Conservation (phyloP, 2,329 filamentous ascomycete genomes). For the Trichoderma sp. region DNA sequence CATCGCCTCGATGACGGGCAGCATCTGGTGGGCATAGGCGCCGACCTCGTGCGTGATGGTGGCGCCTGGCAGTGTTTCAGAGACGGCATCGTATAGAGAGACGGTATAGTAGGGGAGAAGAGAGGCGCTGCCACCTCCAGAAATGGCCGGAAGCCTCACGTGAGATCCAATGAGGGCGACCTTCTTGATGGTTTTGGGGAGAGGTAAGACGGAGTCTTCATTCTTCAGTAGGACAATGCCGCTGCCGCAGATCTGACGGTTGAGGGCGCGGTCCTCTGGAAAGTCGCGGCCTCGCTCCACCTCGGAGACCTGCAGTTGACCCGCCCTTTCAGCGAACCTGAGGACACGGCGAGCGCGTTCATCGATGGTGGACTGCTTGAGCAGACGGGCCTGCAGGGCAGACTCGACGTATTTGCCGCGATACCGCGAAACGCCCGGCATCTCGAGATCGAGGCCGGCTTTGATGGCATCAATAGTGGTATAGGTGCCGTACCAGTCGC, state of each 20-base stretch:
- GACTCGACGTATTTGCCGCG: conserved; percentile 16
- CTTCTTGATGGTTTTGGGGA: neutral
- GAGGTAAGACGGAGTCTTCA: neutral
- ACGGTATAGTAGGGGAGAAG: conserved; percentile 5
- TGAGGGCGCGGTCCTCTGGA: conserved; percentile 4
- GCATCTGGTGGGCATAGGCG: conserved; percentile 15
- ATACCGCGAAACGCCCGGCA: conserved; percentile 15
- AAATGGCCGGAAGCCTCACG: conserved; percentile 3
- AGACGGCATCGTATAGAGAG: conserved; percentile 6
- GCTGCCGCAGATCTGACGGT: conserved; percentile 4
- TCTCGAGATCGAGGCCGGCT: conserved; percentile 14
- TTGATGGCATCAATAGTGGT: conserved; percentile 12
- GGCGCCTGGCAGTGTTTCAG: neutral
- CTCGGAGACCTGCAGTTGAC: conserved; percentile 9
- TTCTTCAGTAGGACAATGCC: conserved; percentile 12
- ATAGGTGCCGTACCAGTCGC: conserved; percentile 14
- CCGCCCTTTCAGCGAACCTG: neutral
- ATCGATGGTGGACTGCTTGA: conserved; percentile 5
- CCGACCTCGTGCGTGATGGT: conserved; percentile 18
- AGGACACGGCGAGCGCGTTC: conserved; percentile 3
- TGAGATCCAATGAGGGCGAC: conserved; percentile 14
- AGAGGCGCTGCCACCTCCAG: conserved; percentile 11
- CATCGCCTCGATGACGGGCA: conserved; percentile 5
- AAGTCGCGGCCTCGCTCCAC: conserved; percentile 11
- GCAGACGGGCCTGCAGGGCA: conserved; percentile 8